Base-by-base conservation (phyloP, 2,329 filamentous ascomycete species). In the Claviceps sorghi region DNA sequence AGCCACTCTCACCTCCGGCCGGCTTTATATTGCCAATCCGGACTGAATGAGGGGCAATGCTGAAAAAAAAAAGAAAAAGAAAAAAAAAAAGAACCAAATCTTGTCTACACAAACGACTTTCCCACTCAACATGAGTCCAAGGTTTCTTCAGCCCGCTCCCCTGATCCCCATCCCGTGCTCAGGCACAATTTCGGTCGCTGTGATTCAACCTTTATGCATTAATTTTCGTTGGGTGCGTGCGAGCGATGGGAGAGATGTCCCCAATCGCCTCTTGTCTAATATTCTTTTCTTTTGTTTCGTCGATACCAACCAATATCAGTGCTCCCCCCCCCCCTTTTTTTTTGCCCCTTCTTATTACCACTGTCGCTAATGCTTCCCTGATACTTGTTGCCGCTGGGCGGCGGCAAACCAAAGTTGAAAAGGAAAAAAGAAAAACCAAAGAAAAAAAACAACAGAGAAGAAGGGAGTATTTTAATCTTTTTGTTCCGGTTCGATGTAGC, bases 1-100 rank as follows among this genome's bases (percentile, higher is more conserved):
- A 5, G 83, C 81, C 68, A 90, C 86, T 1, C 83, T 93, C 65
- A 81, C 78, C 21, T 76, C 79, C 30, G 82, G 82, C 48, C 78
- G 87, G 56, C 75, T 94, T 54, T 93, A 86, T 67, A 89, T 94
- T 62, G 88, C 88, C 60, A 94, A 94, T 67, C 88, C 88, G 19
- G 88, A 93, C 67, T 78, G 69, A 58, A 36, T 13, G 19, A 36
- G n/a, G 17, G 17, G 10, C 5, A n/a, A 26, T 26, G 26, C 26
- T 5, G 3, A 26, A 5, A 26, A 26, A 26, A n/a, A n/a, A n/a
- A n/a, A n/a, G 13, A 17, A 26, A 21, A 49, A 13, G 10, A n/a
- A 2, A 3, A 47, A 36, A 15, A 34, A 17, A 21, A 21, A 42
- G 13, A 42, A 21, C 9, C 17, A 26, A 5, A 26, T 9, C 19